These are phyloP conservation scores for Penicillium digitatum DNA, from an alignment of 2,329 filamentous ascomycete species.

Conservation along the genomic window DNA sequence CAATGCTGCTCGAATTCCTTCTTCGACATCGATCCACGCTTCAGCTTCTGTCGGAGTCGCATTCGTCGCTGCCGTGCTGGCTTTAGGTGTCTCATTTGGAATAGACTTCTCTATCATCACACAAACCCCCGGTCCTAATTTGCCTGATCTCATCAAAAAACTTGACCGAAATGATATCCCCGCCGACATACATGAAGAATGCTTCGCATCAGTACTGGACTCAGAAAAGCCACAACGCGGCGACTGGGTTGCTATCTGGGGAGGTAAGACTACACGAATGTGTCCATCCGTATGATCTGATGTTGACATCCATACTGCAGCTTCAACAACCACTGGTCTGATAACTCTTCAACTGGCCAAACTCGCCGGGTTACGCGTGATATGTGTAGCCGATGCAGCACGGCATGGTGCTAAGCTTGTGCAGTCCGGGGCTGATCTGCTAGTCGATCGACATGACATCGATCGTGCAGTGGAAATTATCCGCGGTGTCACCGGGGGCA, in stretches of 20 bases:
- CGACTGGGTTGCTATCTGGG: conserved; percentile 73
- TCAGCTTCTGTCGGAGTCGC: conserved; percentile 66
- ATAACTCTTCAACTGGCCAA: conserved; percentile 65
- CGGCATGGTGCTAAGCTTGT: conserved; percentile 61
- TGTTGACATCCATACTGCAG: conserved; percentile 29
- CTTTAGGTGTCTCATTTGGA: conserved; percentile 66
- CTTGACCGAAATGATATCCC: conserved; percentile 52
- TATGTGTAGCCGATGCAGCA: conserved; percentile 63
- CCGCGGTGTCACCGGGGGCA: conserved; percentile 53
- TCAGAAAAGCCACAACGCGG: conserved; percentile 55
- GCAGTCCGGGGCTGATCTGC: conserved; percentile 55
- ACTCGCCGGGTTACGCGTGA: conserved; percentile 60
- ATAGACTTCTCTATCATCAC: conserved; percentile 53
- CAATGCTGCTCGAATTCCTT: conserved; percentile 62
- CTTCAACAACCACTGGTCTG: conserved; percentile 66
- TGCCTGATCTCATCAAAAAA: conserved; percentile 50
- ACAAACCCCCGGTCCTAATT: conserved; percentile 54
- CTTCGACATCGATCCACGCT: conserved; percentile 49
- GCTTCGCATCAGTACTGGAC: conserved; percentile 52
- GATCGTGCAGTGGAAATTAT: conserved; percentile 64
- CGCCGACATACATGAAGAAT: conserved; percentile 60
- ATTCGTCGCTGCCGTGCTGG: conserved; percentile 64
- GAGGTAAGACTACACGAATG: conserved; percentile 46
- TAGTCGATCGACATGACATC: conserved; percentile 66
- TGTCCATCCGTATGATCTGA: background rate